phyloP scores from a whole-genome alignment of 75 land plant genomes.

The Selaginella moellendorffii region DNA sequence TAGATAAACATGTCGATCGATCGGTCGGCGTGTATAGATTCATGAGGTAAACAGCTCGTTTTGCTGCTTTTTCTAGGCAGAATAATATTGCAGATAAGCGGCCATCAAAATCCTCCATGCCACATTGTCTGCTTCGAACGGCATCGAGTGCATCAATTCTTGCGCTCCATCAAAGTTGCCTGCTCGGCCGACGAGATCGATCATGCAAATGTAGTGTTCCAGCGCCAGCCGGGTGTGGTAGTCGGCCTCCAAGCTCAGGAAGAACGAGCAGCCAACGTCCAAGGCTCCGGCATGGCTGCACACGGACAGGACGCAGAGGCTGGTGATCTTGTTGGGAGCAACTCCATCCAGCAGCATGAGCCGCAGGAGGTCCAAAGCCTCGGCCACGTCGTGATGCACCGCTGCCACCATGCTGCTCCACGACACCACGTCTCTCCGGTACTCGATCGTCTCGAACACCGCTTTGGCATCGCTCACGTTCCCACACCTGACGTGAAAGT shows the following conservation, averaged over 20 bases:
- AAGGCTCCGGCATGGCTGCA: neutral
- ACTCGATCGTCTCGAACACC: constrained; percentile 14
- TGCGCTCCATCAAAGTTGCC: constrained; percentile 1
- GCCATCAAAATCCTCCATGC: constrained; percentile 6
- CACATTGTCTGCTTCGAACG: neutral
- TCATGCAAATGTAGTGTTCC: too few species aligned
- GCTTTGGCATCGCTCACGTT: neutral
- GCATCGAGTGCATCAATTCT: neutral
- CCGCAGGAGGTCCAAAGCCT: neutral
- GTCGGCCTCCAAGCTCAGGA: neutral
- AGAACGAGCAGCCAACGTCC: constrained; percentile 4
- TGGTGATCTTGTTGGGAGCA: constrained; percentile 11
- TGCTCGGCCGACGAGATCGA: constrained; percentile 4
- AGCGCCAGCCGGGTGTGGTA: neutral
- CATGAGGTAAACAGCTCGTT: too few species aligned
- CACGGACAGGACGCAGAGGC: neutral
- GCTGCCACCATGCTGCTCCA: constrained; percentile 20
- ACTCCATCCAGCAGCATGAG: constrained; percentile 13
- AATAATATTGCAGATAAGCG: constrained; percentile 7
- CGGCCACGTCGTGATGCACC: neutral
- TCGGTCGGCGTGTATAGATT: too few species aligned
- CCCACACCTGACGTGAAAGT: constrained; percentile 11
- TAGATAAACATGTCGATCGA: constrained; percentile 16
- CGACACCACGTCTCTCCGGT: constrained; percentile 10
- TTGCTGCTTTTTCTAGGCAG: neutral